Percentiles rank a stretch among this genome's conserved stretches.
phyloP scores from a whole-genome alignment of 768 basidiomycete species.

The Lentinula lateritia region DNA sequence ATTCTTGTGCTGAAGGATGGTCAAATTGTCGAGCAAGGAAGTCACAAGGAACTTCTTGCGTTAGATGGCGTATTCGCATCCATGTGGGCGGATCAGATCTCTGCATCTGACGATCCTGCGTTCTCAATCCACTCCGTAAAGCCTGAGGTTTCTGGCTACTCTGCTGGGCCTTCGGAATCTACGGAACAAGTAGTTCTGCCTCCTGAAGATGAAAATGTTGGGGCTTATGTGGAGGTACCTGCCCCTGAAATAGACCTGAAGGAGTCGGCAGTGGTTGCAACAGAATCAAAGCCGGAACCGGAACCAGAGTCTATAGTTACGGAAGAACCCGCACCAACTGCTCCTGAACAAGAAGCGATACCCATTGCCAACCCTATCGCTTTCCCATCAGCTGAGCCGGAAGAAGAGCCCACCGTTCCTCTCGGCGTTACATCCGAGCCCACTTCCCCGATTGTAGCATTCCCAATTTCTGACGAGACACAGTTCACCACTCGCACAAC shows the following conservation, averaged over 20 bases:
- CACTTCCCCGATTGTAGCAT: slow-evolving; percentile 20
- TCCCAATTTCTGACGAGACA: slow-evolving; percentile 27
- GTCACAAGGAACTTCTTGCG: slow-evolving; percentile 71
- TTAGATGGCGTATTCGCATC: slow-evolving; percentile 68
- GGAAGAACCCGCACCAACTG: slow-evolving; percentile 14
- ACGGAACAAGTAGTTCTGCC: slow-evolving; percentile 5
- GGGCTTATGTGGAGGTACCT: background rate
- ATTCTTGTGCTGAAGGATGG: slow-evolving; percentile 92
- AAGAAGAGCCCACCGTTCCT: slow-evolving; percentile 14
- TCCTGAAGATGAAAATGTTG: slow-evolving; percentile 5
- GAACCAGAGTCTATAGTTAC: slow-evolving; percentile 12
- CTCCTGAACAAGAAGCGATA: slow-evolving; percentile 19
- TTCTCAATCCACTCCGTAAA: slow-evolving; percentile 27
- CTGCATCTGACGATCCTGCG: slow-evolving; percentile 51
- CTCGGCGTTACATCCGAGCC: slow-evolving; percentile 10
- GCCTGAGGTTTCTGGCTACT: slow-evolving; percentile 39
- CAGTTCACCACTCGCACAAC: slow-evolving; percentile 14
- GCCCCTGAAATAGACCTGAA: background rate
- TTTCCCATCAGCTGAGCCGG: slow-evolving; percentile 17
- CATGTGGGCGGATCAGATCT: slow-evolving; percentile 87
- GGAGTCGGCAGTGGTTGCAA: slow-evolving; percentile 6
- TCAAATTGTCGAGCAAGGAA: slow-evolving; percentile 77
- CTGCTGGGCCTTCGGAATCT: slow-evolving; percentile 27
- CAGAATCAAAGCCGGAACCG: background rate
- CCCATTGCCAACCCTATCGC: slow-evolving; percentile 11